Base-by-base conservation (phyloP, 768 basidiomycete species). In the Dacryopinax primogenitus region DNA sequence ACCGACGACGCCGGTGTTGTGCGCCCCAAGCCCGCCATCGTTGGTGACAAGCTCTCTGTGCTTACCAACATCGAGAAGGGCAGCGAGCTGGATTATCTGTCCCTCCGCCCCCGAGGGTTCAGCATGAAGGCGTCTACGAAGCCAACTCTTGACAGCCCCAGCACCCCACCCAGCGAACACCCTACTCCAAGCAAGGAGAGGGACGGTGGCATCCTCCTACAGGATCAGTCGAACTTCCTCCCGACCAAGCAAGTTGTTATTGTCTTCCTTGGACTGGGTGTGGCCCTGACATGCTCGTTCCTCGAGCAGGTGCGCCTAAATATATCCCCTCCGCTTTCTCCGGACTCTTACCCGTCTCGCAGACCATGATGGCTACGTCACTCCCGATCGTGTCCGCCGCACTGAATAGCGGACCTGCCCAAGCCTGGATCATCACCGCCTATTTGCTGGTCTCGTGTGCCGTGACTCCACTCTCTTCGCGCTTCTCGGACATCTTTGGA, bases 401-500 rank as follows among this genome's bases (percentile, higher is more conserved):
- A 26, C 71, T 72, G 68, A 64, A 68, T 39, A 63, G 61, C 12
- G 70, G 70, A 0, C 47, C 67, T 0, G 62, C 58, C 0, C 64
- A 64, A 1, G 66, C 71, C 12, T 78, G 77, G 75, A 75, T 78
- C 34, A 76, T 74, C 1, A 76, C 75, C 0, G 69, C 75, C 0
- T 79, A 78, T 67, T 72, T 79, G 4, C 66, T 76, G 6, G 74
- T 74, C 0, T 65, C 63, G 6, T 65, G 66, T 0, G 70, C 69
- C 0, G 41, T 69, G 3, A 69, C 68, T 32, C 71, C 67, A 3
- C 15, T 67, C 21, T 65, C 62, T 30, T 33, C 35, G 62, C 73
- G 77, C 1, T 65, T 77, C 1, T 72, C 71, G 26, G 77, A 78
- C 62, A 74, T 77, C 63, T 77, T 77, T 37, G 78, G 78, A 0